Evolutionary conservation across 1,284 basidiomycete species (phyloP), one percentile per base, ranked within the genome.

Genomic region (Apiotrichum brassicae): DNA sequence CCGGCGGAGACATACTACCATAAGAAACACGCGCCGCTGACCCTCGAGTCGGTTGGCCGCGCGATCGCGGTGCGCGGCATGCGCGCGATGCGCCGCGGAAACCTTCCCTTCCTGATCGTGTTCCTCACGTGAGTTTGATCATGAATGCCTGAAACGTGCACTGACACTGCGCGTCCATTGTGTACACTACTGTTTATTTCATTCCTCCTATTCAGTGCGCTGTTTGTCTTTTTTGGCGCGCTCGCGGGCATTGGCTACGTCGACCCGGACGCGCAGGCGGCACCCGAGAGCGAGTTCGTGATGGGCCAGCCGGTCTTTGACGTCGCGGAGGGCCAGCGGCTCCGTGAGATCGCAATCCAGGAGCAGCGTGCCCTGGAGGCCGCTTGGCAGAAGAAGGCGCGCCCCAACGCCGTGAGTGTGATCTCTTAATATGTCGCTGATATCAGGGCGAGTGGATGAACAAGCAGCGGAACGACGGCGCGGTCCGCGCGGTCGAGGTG

Each of bases 351-450:
- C 32, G 53, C 54, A 43, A 55, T 65, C 37, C 56, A 60, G 23
- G 65, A 66, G 48, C 65, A 68, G 55, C 60, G 63, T 19, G 60
- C 62, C 24, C 49, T 69, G 24, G 72, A 72, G 54, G 53, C 64
- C 39, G 36, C 53, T 36, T 72, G 70, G 71, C 58, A 50, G 11
- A 66, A 50, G 52, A 66, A 65, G 55, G 65, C 62, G 54, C 54
- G 72, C 35, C 71, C 71, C n/a, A 64, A 70, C 46, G 68, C 71
- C 50, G 71, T 73, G 60, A 67, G 71, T 56, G 20, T 16, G 45
- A 33, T 22, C n/a, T n/a, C 9, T 16, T 32, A 45, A 32, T 20
- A 1, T 20, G 48, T 16, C 13, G 28, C 43, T 51, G 33, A 37
- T 33, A 43, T n/a, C 53, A 71, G 68, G 70, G 68, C 42, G 64